Conservation (phyloP, 805 yeast genomes). For the Wickerhamomyces silvicola region DNA sequence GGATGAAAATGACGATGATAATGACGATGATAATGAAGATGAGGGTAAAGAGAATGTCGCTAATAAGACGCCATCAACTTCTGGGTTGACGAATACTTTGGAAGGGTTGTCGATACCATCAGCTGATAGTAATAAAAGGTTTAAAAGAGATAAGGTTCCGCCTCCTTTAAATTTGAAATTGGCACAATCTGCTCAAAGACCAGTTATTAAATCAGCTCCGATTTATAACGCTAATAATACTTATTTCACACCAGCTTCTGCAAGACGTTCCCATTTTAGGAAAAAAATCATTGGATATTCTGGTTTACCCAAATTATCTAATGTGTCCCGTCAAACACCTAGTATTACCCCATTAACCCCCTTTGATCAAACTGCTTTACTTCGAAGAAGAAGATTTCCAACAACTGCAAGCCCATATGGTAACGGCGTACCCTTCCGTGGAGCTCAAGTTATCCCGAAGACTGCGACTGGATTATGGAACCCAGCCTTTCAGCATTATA, state of each 20-base stretch:
- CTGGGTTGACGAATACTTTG: conserved; percentile 12
- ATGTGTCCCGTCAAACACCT: conserved; percentile 8
- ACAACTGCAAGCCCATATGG: conserved; percentile 10
- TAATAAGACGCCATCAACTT: conserved; percentile 8
- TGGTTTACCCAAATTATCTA: too few species aligned
- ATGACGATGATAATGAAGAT: conserved; percentile 4
- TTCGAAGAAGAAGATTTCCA: conserved; percentile 7
- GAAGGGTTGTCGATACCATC: conserved; percentile 18
- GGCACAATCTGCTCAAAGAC: conserved; percentile 13
- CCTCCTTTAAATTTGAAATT: conserved; percentile 22
- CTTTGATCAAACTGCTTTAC: conserved; percentile 5
- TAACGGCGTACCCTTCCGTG: conserved; percentile 1
- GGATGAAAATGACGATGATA: conserved; percentile 1
- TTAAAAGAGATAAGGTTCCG: conserved; percentile 25
- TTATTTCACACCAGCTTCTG: conserved; percentile 12
- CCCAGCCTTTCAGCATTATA: conserved; percentile 5
- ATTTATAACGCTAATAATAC: conserved; percentile 15
- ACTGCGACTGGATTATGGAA: conserved; percentile 17
- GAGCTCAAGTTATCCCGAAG: conserved; percentile 10
- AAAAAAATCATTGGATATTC: too few species aligned
- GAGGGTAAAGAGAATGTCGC: not conserved
- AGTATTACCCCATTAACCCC: conserved; percentile 11
- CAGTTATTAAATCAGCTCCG: conserved; percentile 28
- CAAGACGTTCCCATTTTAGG: conserved; percentile 10
- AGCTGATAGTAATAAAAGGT: conserved; percentile 14